A percentile compares a stretch with the other conserved stretches of the same genome.
Evolutionary conservation across 2,329 filamentous ascomycete species (phyloP).

Genomic region (Colletotrichum higginsianum): DNA sequence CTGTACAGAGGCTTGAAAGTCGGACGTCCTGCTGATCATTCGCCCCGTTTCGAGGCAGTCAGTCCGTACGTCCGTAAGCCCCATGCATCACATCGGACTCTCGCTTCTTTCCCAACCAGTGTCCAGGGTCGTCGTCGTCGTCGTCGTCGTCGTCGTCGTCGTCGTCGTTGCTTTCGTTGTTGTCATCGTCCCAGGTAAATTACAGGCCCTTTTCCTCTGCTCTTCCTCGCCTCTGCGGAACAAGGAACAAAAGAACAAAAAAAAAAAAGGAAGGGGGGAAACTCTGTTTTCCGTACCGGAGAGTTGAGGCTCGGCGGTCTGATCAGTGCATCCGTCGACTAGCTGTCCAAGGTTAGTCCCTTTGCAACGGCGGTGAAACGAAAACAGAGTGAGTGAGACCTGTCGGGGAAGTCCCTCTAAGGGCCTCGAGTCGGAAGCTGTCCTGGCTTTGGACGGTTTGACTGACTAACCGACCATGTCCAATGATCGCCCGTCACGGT

Average conservation of each 20-base stretch:
- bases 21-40: background rate
- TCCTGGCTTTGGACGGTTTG: background rate
- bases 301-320: conserved; percentile 5
- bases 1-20: background rate
- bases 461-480: conserved; percentile 5
- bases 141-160: background rate
- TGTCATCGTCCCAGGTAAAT: conserved; percentile 27
- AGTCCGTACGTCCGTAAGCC: background rate
- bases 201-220: conserved; percentile 6
- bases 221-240: background rate
- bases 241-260: conserved; percentile 1
- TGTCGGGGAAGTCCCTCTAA: background rate
- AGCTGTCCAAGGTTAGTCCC: background rate
- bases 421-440: background rate
- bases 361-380: conserved; percentile 7
- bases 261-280: background rate
- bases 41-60: background rate
- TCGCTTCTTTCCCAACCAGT: background rate
- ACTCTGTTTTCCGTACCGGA: background rate
- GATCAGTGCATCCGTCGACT: conserved; percentile 24
- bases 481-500: conserved; percentile 14
- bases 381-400: background rate
- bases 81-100: background rate
- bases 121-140: background rate
- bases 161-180: background rate